A percentile compares a stretch with the other conserved stretches of the same genome.
Conservation (phyloP, 2,329 filamentous ascomycete genomes). For the Aschersonia sp. region DNA sequence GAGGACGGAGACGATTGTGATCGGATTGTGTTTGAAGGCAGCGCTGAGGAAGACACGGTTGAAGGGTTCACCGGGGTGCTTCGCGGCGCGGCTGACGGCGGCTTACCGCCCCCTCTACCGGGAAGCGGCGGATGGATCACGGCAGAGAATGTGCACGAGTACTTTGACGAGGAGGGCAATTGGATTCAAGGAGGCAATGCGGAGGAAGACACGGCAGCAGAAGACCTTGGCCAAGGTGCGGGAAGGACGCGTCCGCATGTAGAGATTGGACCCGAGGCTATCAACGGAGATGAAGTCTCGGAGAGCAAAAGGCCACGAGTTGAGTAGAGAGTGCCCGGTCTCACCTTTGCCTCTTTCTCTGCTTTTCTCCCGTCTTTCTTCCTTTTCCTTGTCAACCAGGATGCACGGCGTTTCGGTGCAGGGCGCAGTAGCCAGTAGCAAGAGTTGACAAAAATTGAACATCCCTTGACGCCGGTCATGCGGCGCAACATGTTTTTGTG, state of each 20-base stretch:
- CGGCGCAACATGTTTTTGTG: background rate
- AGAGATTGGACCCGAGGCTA: slow-evolving; percentile 34
- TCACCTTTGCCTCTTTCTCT: background rate
- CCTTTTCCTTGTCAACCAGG: background rate
- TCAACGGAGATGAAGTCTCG: slow-evolving; percentile 25
- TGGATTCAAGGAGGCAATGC: slow-evolving; percentile 39
- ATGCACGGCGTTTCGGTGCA: background rate
- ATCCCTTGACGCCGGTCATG: background rate
- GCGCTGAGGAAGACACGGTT: slow-evolving; percentile 32
- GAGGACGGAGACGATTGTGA: slow-evolving; percentile 40
- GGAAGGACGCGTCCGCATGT: slow-evolving; percentile 36
- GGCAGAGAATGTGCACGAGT: slow-evolving; percentile 77
- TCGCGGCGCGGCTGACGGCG: slow-evolving; percentile 30
- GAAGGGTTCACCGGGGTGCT: slow-evolving; percentile 44
- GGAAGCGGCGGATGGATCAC: slow-evolving; percentile 79
- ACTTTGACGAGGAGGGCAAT: slow-evolving; percentile 68
- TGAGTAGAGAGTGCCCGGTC: slow-evolving; percentile 15
- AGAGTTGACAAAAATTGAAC: too few species aligned
- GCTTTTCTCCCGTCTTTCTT: background rate
- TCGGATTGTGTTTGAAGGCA: slow-evolving; percentile 42
- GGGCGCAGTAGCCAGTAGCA: too few species aligned
- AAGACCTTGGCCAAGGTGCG: slow-evolving; percentile 48
- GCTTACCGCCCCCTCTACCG: slow-evolving; percentile 51
- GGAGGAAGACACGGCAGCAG: slow-evolving; percentile 8
- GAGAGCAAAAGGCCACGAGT: slow-evolving; percentile 34